phyloP scores from a whole-genome alignment of 768 basidiomycete species.

The Mycena haematopus region DNA sequence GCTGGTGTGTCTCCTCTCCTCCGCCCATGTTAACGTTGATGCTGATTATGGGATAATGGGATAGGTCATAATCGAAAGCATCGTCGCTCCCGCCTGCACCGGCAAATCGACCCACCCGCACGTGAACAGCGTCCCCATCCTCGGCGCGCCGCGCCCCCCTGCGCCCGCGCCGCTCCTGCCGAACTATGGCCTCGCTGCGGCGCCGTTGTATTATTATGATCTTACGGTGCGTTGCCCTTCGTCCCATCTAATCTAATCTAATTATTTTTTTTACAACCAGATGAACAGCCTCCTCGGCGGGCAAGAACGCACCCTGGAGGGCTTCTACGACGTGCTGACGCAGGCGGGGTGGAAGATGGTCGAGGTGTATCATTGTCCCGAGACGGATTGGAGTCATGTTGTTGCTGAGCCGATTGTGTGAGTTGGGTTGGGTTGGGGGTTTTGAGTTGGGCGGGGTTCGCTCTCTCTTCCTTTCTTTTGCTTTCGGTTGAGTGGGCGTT shows the following conservation, averaged over 20 bases:
- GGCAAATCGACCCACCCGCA: not conserved
- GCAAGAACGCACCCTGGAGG: constrained; percentile 9
- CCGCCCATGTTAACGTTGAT: not conserved
- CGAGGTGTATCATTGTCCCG: constrained; percentile 6
- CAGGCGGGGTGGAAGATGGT: constrained; percentile 14
- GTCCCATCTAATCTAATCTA: too few relatives aligned
- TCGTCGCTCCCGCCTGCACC: not conserved
- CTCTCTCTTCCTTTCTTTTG: too few relatives aligned
- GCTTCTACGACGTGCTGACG: constrained; percentile 7
- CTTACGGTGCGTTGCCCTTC: not conserved
- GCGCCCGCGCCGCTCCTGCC: not conserved
- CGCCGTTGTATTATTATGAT: constrained; percentile 2
- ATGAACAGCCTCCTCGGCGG: constrained; percentile 12
- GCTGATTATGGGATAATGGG: too few relatives aligned
- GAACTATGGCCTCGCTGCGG: not conserved
- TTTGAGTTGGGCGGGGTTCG: too few relatives aligned
- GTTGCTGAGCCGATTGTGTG: constrained; percentile 2
- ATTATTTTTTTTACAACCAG: not conserved
- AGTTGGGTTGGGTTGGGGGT: too few relatives aligned
- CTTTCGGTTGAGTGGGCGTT: too few relatives aligned
- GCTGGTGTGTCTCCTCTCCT: not conserved
- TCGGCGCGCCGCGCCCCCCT: constrained; percentile 10
- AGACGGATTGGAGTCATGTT: not conserved
- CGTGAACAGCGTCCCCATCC: not conserved
- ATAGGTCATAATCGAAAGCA: constrained; percentile 14